phyloP scores from a whole-genome alignment of 805 yeast species.

The Schwanniomyces vanrijiae region DNA sequence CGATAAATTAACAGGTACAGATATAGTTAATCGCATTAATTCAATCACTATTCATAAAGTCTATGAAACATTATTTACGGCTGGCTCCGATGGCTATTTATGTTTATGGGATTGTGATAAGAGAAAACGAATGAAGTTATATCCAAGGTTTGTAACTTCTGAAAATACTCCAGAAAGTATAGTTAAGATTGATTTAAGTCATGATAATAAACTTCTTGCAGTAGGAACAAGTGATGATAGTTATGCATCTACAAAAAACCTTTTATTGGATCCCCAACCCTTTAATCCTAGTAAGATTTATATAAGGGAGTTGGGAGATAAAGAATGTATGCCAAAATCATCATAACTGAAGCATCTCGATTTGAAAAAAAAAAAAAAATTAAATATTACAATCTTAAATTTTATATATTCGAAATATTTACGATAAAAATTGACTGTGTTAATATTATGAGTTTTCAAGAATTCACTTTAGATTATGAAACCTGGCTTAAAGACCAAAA shows the following conservation, averaged over 20 bases:
- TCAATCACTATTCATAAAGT: conserved; percentile 42
- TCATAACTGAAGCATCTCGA: neutral
- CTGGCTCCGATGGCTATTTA: conserved; percentile 51
- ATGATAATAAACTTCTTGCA: conserved; percentile 23
- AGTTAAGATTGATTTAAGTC: conserved; percentile 19
- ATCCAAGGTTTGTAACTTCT: conserved; percentile 24
- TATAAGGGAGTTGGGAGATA: conserved; percentile 7
- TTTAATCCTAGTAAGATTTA: conserved; percentile 21
- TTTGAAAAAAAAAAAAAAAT: neutral
- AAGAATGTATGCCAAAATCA: conserved; percentile 13
- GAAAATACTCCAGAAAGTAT: conserved; percentile 21
- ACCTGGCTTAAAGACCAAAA: conserved; percentile 33
- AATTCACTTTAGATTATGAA: conserved; percentile 18
- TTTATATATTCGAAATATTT: neutral
- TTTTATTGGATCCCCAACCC: conserved; percentile 6
- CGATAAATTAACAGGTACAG: conserved; percentile 39
- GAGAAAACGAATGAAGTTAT: conserved; percentile 44
- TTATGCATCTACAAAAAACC: conserved; percentile 23
- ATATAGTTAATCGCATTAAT: conserved; percentile 55
- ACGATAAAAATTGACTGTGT: neutral
- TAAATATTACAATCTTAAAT: neutral
- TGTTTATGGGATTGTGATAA: conserved; percentile 52
- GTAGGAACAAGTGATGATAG: conserved; percentile 45
- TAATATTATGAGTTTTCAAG: neutral
- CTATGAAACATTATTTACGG: conserved; percentile 45